Conservation (phyloP, 495 filamentous ascomycete species). For the Penicillium atrosanguineum region DNA sequence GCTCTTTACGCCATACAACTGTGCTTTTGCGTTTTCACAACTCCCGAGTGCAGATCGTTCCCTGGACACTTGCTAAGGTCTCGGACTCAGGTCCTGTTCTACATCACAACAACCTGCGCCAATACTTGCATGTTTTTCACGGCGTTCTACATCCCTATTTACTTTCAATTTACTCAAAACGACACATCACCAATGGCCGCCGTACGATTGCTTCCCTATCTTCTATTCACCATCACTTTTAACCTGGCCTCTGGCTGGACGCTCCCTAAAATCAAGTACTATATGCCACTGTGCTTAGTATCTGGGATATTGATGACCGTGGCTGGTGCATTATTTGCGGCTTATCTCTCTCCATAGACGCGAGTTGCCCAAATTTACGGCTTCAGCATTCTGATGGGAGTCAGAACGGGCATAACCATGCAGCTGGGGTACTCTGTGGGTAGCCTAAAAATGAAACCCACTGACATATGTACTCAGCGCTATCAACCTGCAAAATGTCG, state of each 20-base stretch:
- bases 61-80: slow-evolving; percentile 35
- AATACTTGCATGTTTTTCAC: slow-evolving; percentile 25
- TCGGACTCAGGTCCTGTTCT: slow-evolving; percentile 50
- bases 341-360: not conserved
- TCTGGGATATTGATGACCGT: no score
- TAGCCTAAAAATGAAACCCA: no score
- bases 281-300: slow-evolving; percentile 28
- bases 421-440: slow-evolving; percentile 1
- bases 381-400: slow-evolving; percentile 47
- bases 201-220: slow-evolving; percentile 34
- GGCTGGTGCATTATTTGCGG: slow-evolving; percentile 15
- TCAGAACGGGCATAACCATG: slow-evolving; percentile 30
- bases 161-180: slow-evolving; percentile 45
- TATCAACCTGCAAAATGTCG: no score
- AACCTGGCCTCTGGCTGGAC: slow-evolving; percentile 4
- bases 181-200: slow-evolving; percentile 35
- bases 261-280: slow-evolving; percentile 4
- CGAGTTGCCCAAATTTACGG: slow-evolving; percentile 44
- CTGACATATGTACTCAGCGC: no score
- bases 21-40: slow-evolving; percentile 39
- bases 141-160: slow-evolving; percentile 53
- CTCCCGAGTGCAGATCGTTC: slow-evolving; percentile 51
- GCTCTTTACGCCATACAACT: no score
- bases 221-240: slow-evolving; percentile 13
- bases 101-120: slow-evolving; percentile 33